phyloP scores from a whole-genome alignment of 148 eudicot species.

The Amaranthus palmeri region DNA sequence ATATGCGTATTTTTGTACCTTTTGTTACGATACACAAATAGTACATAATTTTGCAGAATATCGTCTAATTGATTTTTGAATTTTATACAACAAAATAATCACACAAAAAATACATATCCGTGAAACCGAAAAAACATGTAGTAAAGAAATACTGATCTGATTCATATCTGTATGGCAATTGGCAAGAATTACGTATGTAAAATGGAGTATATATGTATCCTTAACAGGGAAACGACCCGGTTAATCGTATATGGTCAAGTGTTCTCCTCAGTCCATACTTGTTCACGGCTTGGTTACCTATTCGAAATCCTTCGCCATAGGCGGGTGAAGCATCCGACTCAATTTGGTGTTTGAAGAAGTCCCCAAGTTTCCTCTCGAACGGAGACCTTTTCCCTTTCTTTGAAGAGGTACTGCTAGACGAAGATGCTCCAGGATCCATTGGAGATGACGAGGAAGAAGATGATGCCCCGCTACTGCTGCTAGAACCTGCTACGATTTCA shows the following conservation, averaged over 20 bases:
- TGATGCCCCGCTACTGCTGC: constrained; percentile 36
- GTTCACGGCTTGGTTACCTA: constrained; percentile 69
- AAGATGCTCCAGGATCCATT: constrained; percentile 37
- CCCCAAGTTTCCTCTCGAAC: constrained; percentile 89
- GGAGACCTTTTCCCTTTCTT: constrained; percentile 85
- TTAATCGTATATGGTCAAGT: constrained; percentile 76
- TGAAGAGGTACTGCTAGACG: constrained; percentile 47
- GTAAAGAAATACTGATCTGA: background rate
- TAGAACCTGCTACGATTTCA: constrained; percentile 62
- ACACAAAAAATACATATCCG: no score
- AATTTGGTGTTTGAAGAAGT: constrained; percentile 82
- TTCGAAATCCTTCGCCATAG: constrained; percentile 93
- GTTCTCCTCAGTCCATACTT: constrained; percentile 83
- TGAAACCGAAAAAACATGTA: no score
- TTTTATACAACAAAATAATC: no score
- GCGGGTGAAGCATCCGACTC: constrained; percentile 82
- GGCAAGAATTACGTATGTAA: constrained; percentile 12
- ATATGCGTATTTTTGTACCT: no score
- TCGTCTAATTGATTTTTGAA: no score
- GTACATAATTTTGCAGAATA: no score
- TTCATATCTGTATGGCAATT: constrained; percentile 19
- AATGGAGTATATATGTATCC: background rate
- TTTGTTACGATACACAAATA: no score
- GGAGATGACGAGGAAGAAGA: constrained; percentile 41
- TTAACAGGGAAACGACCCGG: constrained; percentile 64